Evolutionary conservation across 495 filamentous ascomycete species (phyloP), one percentile per base, ranked within the genome.

Genomic region (Podospora anserina): DNA sequence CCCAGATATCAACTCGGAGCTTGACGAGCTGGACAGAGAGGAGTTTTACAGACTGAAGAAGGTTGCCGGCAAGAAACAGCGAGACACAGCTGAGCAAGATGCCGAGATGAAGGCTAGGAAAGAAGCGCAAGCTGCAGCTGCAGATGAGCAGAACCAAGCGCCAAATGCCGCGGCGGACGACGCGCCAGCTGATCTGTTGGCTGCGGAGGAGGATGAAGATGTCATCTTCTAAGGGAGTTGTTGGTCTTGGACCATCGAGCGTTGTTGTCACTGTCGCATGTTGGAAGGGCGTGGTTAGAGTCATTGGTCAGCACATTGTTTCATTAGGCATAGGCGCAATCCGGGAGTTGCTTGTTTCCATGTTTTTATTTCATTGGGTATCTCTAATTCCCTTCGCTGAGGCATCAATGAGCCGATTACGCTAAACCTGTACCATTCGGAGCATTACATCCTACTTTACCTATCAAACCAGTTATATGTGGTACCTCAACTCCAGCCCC

Each of bases 41-140:
- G 95, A 99, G 74, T 99, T 99, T 80, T 99, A 96, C 79, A 88
- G 95, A 63, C 82, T 99, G 73, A 99, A 98, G 84, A 99, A 99
- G 84, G 94, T 97, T 26, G 92, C 92, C n/a, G 87, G 86, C 74
- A 97, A 97, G 82, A 99, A 99, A 76, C 91, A 96, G 76, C 82
- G 92, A 72, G 94, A 96, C 66, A 88, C 77, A 19, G 91, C 90
- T 3, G 89, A 86, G 11, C 87, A 86, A 63, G 91, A 94, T 70
- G 89, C 89, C 56, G 90, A 93, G 77, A 88, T 91, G 78, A 84
- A 87, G 67, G 79, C 79, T 9, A 87, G 85, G 76, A 87, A 82
- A 65, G 84, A 85, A 72, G 83, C 74, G 1, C n/a, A 58, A n/a
- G 55, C n/a, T 19, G n/a, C 23, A 13, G 15, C 54, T 20, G 28